Conservation (phyloP, 2,329 filamentous ascomycete species). For the Sporothrix humicola region DNA sequence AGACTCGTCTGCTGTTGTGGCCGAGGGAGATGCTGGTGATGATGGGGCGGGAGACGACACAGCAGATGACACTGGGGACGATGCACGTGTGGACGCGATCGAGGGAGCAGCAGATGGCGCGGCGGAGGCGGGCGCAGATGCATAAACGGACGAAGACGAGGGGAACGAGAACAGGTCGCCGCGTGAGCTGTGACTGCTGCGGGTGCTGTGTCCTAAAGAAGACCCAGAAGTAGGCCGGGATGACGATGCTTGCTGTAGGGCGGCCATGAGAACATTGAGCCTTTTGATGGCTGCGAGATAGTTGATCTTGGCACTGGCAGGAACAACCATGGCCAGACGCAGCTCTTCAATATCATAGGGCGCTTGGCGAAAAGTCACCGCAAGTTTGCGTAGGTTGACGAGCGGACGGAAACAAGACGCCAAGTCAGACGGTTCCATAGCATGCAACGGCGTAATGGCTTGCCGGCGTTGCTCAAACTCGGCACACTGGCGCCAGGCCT, state of each 20-base stretch:
- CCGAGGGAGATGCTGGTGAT: constrained; percentile 25
- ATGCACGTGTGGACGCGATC: constrained; percentile 29
- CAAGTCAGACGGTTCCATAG: constrained; percentile 39
- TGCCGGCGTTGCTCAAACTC: constrained; percentile 46
- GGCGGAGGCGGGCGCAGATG: constrained; percentile 7
- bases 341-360: constrained; percentile 50
- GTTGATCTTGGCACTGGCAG: constrained; percentile 50
- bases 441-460: constrained; percentile 46
- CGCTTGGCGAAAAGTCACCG: constrained; percentile 50
- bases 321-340: constrained; percentile 48
- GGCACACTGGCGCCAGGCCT: constrained; percentile 38
- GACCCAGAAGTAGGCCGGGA: neutral
- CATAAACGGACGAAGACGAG: neutral
- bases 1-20: neutral
- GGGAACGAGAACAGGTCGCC: constrained; percentile 9
- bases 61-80: constrained; percentile 28
- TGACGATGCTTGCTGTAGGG: constrained; percentile 35
- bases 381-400: constrained; percentile 49
- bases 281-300: constrained; percentile 48
- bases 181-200: constrained; percentile 24
- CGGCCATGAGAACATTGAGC: constrained; percentile 37
- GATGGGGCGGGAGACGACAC: constrained; percentile 30
- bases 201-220: constrained; percentile 2
- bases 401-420: constrained; percentile 48
- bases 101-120: constrained; percentile 26